Evolutionary conservation across 805 yeast species (phyloP), one percentile per base, ranked within the genome.

Genomic region (Pichia nanzhaoensis): DNA sequence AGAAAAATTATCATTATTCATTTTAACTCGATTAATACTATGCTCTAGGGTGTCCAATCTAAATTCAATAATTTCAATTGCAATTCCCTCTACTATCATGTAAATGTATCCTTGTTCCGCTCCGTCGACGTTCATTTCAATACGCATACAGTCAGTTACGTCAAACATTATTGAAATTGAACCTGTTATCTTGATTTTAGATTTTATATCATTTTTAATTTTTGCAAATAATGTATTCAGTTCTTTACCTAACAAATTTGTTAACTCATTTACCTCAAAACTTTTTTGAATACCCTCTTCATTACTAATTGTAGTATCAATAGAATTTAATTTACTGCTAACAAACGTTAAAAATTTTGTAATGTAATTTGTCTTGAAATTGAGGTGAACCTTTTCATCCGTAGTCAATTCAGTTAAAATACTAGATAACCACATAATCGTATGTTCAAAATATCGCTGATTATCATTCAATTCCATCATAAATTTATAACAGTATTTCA

Each of bases 381-480:
- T 22, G 9, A 50, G 56, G 1, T 51, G 46, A 4, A 51, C 46
- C n/a, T 58, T 53, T 35, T 63, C 63, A 33, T 71, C 75, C 8
- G 71, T 71, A 19, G 51, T 67, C 19, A 51, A 68, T 51, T 55
- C 72, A 55, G 51, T 63, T 67, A 51, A 66, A 45, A 45, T 66
- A 55, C 44, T 58, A 43, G 56, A 65, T 14, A 68, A 49, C 81
- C 81, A 77, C 14, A 61, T 59, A 13, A 74, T 51, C 41, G 72
- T 73, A 35, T 67, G 64, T 43, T 69, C 70, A 54, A 76, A 75
- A 28, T 63, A 53, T 34, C 63, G 61, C 50, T 72, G 77, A 43
- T 74, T 78, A 19, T 67, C 67, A 49, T 74, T 75, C 22, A 73
- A 48, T 20, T 60, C 64, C 65, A 73, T 65, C 39, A 75, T 66